phyloP scores from a whole-genome alignment of 2,329 filamentous ascomycete genomes.

The Bimuria novae-zelandiae region DNA sequence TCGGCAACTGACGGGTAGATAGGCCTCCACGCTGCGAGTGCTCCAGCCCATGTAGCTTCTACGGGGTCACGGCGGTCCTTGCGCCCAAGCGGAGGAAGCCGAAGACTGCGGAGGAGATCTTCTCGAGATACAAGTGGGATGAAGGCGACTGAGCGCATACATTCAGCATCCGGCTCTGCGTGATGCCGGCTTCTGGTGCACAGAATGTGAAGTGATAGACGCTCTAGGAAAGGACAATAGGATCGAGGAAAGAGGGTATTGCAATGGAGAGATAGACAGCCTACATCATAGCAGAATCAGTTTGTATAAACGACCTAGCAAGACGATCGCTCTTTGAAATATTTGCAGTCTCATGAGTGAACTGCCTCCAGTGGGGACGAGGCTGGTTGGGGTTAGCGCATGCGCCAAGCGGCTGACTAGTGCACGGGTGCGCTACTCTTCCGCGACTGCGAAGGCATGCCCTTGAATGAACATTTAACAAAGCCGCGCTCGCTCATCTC shows the following conservation, averaged over 20 bases:
- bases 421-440: not conserved
- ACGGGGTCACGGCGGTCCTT: not conserved
- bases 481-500: constrained; percentile 1
- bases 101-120: not conserved
- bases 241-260: too few species aligned
- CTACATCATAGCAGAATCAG: too few species aligned
- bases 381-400: not conserved
- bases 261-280: too few species aligned
- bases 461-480: constrained; percentile 1
- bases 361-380: not conserved
- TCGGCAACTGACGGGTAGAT: too few species aligned
- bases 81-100: not conserved
- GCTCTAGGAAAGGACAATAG: too few species aligned
- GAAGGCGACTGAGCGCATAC: not conserved
- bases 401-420: not conserved
- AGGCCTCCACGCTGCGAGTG: not conserved
- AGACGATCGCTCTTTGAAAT: too few species aligned
- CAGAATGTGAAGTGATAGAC: too few species aligned
- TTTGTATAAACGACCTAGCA: too few species aligned
- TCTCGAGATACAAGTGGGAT: not conserved
- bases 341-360: too few species aligned
- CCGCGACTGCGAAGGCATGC: not conserved
- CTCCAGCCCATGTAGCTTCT: not conserved
- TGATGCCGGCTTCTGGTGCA: too few species aligned
- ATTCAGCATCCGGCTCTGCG: too few species aligned